Percentiles rank a stretch among this genome's conserved stretches.
Evolutionary conservation across 1,284 basidiomycete species (phyloP).

Genomic region (Ustilago nuda): DNA sequence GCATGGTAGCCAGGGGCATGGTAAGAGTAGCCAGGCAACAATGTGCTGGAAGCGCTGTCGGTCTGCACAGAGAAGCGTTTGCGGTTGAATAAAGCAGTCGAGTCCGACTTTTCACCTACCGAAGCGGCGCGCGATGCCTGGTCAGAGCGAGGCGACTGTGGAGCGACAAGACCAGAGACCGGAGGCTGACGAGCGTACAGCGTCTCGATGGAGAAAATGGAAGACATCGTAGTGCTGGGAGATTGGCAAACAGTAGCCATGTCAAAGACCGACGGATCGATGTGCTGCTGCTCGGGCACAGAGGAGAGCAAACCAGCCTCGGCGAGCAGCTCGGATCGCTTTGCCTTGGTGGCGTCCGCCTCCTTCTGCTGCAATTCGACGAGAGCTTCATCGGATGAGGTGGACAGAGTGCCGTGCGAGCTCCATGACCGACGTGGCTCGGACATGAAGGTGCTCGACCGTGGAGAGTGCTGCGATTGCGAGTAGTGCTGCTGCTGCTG

Average conservation of each 20-base stretch:
- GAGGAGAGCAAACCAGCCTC: slow-evolving; percentile 14
- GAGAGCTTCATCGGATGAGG: slow-evolving; percentile 32
- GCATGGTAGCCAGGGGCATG: slow-evolving; percentile 22
- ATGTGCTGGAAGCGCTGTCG: slow-evolving; percentile 38
- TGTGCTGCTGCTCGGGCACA: slow-evolving; percentile 28
- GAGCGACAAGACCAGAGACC: slow-evolving; percentile 5
- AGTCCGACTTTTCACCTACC: slow-evolving; percentile 26
- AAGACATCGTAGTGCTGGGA: slow-evolving; percentile 1
- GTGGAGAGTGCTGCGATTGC: slow-evolving; percentile 21
- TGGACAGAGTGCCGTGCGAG: slow-evolving; percentile 29
- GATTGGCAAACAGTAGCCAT: slow-evolving; percentile 30
- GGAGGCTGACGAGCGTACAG: slow-evolving; percentile 15
- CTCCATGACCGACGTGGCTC: slow-evolving; percentile 30
- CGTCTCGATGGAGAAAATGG: slow-evolving; percentile 30
- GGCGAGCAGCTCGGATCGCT: slow-evolving; percentile 13
- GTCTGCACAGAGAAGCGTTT: slow-evolving; percentile 43
- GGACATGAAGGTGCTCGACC: slow-evolving; percentile 16
- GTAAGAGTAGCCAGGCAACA: slow-evolving; percentile 28
- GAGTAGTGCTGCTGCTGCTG: slow-evolving; percentile 9
- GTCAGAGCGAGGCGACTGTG: slow-evolving; percentile 37
- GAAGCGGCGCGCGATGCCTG: slow-evolving; percentile 42
- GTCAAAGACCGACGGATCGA: slow-evolving; percentile 33
- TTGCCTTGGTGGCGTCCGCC: slow-evolving; percentile 2
- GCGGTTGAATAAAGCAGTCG: slow-evolving; percentile 33
- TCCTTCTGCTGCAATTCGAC: slow-evolving; percentile 19